Conservation (phyloP, 805 yeast species). For the Candida loeiensis region DNA sequence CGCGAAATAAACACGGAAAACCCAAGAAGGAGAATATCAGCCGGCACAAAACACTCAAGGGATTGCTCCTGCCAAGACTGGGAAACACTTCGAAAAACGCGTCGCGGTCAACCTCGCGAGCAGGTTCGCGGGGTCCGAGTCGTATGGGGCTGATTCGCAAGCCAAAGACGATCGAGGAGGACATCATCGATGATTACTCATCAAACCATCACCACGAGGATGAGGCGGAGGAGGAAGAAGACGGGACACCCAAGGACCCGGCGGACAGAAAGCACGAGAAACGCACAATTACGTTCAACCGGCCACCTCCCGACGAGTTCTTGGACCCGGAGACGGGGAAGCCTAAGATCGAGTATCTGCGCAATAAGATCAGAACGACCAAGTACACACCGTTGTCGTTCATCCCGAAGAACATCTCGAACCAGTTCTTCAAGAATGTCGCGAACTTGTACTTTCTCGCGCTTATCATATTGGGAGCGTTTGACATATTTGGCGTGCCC, state of each 20-base stretch:
- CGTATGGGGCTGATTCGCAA: slow-evolving; percentile 17
- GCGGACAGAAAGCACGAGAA: slow-evolving; percentile 28
- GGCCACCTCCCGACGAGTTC: slow-evolving; percentile 55
- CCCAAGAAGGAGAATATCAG: slow-evolving; percentile 48
- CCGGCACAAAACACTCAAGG: slow-evolving; percentile 58
- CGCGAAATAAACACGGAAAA: slow-evolving; percentile 66
- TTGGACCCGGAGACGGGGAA: slow-evolving; percentile 56
- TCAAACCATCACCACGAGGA: slow-evolving; percentile 11
- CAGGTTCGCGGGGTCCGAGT: slow-evolving; percentile 6
- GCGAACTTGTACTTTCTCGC: slow-evolving; percentile 87
- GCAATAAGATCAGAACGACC: slow-evolving; percentile 93
- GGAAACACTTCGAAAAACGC: slow-evolving; percentile 3
- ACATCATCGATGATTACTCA: slow-evolving; percentile 21
- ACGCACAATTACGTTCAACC: slow-evolving; percentile 57
- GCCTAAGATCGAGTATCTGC: slow-evolving; percentile 60
- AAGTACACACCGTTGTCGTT: slow-evolving; percentile 90
- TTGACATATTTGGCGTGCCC: slow-evolving; percentile 73
- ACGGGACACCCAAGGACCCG: slow-evolving; percentile 26
- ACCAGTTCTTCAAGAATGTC: slow-evolving; percentile 70
- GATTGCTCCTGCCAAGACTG: slow-evolving; percentile 22
- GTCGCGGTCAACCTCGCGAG: not conserved
- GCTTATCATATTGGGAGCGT: slow-evolving; percentile 72
- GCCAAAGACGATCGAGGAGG: slow-evolving; percentile 22
- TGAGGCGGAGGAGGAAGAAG: slow-evolving; percentile 14
- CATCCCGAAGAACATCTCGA: slow-evolving; percentile 74